Base-by-base conservation (phyloP, 208 protist genomes). In the Trypanosoma scelopori region DNA sequence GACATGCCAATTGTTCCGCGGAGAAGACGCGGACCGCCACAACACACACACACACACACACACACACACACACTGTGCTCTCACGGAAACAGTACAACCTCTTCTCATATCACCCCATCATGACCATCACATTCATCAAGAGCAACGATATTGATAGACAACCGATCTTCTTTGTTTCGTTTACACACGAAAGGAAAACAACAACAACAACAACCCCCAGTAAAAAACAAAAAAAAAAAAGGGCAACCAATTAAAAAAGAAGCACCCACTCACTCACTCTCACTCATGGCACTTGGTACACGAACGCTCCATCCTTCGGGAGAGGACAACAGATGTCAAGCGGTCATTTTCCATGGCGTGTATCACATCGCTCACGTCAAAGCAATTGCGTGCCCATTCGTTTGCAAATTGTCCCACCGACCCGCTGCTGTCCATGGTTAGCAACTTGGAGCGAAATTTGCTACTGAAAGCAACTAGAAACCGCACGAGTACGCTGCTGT, bases 351-450 rank as follows among this genome's bases (percentile, higher is more conserved):
- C 51, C 41, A 59, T 60, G 16, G 46, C 7, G 28, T 22, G 28
- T 9, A 74, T 41, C 9, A 74, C 3, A 43, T 58, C 43, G n/a
- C 51, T 32, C 22, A 60, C n/a, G 58, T 43, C 43, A 61, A 74
- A 74, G 25, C 59, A 67, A 23, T 68, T 55, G 16, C 59, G 48
- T 32, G 68, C 68, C 68, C 68, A 68, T 30, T 67, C 43, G 27
- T 74, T 74, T 25, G 68, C 59, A 50, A 67, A 61, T 16, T 68
- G 59, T 18, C 59, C 68, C 28, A 74, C 22, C 35, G 68, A 67
- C 1, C 59, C 57, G 45, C 68, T 74, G 35, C 68, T 61, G 37
- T 74, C 68, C 51, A 74, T 55, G 18, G 20, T 35, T 16, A 74
- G 27, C 1, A 74, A 18, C n/a, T 46, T 32, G 0, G 18, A 32